Conservation (phyloP, 2,329 filamentous ascomycete genomes). For the Fusarium piperis region DNA sequence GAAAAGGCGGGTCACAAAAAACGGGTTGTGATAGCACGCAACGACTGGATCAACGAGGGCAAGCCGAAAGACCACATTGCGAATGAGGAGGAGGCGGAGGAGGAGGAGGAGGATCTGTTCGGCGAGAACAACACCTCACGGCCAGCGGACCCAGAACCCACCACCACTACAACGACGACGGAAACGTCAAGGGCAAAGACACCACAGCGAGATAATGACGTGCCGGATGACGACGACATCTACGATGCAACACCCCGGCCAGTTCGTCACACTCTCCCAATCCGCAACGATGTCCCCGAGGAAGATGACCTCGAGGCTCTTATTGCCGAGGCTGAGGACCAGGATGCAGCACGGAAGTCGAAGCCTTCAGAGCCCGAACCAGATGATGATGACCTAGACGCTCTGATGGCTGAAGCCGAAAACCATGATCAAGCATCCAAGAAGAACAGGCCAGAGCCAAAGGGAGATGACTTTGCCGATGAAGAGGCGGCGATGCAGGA, state of each 20-base stretch:
- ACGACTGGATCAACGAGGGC: constrained; percentile 84
- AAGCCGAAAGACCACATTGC: constrained; percentile 60
- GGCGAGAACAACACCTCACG: constrained; percentile 40
- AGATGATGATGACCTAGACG: constrained; percentile 62
- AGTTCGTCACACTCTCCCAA: constrained; percentile 33
- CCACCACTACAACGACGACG: constrained; percentile 53
- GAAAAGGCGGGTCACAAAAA: constrained; percentile 93
- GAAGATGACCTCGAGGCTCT: constrained; percentile 64
- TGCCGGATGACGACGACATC: constrained; percentile 60
- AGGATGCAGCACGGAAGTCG: constrained; percentile 23
- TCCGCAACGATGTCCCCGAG: constrained; percentile 46
- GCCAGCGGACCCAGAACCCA: constrained; percentile 33
- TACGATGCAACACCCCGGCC: constrained; percentile 63
- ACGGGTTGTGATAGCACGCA: constrained; percentile 76
- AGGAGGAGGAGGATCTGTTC: constrained; percentile 20
- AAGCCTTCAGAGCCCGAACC: constrained; percentile 13
- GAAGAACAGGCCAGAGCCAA: neutral
- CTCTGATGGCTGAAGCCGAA: constrained; percentile 62
- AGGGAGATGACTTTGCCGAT: constrained; percentile 61
- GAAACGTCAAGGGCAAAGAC: constrained; percentile 43
- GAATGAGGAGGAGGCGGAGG: constrained; percentile 43
- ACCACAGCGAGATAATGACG: constrained; percentile 31
- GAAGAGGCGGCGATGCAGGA: constrained; percentile 76
- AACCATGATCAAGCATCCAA: constrained; percentile 21
- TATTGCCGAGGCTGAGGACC: constrained; percentile 59